Conservation (phyloP, 305 asterid species). For the Withania somnifera region DNA sequence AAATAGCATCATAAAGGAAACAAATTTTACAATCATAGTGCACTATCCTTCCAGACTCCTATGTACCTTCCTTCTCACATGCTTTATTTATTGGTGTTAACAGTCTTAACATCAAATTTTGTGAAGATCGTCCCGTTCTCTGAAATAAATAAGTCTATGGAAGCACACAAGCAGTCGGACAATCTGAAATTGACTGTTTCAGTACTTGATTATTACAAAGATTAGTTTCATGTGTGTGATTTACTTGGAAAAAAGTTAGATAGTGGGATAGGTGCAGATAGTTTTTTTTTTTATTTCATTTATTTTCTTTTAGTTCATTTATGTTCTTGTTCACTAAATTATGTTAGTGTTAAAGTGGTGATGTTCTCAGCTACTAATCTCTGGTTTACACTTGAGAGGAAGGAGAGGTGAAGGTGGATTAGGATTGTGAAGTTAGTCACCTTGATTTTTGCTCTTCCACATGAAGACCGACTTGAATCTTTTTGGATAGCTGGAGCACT, state of each 20-base stretch:
- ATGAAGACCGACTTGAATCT: slow-evolving; percentile 54
- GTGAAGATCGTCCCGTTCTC: neutral
- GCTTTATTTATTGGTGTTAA: neutral
- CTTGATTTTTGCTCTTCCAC: slow-evolving; percentile 67
- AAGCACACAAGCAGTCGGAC: neutral
- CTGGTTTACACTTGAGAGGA: neutral
- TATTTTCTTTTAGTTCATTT: neutral
- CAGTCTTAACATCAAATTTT: neutral
- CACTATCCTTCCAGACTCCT: neutral
- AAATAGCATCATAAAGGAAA: neutral
- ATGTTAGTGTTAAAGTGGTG: neutral
- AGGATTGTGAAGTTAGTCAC: slow-evolving; percentile 16
- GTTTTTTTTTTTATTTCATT: neutral
- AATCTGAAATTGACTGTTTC: neutral
- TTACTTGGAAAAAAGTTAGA: neutral
- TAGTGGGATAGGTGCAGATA: neutral
- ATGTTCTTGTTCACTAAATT: neutral
- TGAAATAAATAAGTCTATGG: neutral
- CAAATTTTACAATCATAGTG: neutral
- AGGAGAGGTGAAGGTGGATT: neutral
- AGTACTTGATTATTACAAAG: neutral
- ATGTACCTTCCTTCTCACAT: neutral
- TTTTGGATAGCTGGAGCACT: slow-evolving; percentile 70
- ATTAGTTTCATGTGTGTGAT: neutral
- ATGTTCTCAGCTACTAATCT: neutral